Percentiles rank a stretch among this genome's conserved stretches.
Conservation (phyloP, 345 rosid species). For the Mercurialis annua region DNA sequence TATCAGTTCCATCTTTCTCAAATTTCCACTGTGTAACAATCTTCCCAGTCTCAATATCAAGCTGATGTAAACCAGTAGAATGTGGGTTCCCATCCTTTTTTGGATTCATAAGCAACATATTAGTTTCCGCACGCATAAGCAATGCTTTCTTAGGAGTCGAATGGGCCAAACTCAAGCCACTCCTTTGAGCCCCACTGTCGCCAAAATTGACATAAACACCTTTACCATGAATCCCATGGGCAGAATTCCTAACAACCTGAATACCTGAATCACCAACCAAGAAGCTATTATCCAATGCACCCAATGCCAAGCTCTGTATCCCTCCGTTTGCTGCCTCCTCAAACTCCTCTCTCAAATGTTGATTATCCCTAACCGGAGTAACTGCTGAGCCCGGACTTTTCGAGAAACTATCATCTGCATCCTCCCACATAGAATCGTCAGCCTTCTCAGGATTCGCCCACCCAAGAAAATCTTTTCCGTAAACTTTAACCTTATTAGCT, state of each 20-base stretch:
- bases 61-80: slow-evolving; percentile 83
- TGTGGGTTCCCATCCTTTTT: slow-evolving; percentile 60
- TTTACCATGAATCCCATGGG: slow-evolving; percentile 93
- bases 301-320: slow-evolving; percentile 92
- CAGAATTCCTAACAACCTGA: slow-evolving; percentile 89
- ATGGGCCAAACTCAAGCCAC: slow-evolving; percentile 37
- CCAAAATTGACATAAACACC: slow-evolving; percentile 85
- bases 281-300: slow-evolving; percentile 93
- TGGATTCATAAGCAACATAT: slow-evolving; percentile 97
- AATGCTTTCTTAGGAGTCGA: slow-evolving; percentile 84
- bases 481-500: slow-evolving; percentile 70
- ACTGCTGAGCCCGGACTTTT: slow-evolving; percentile 61
- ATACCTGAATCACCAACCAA: slow-evolving; percentile 87
- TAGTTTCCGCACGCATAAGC: slow-evolving; percentile 96
- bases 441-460: slow-evolving; percentile 90
- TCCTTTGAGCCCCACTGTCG: slow-evolving; percentile 27
- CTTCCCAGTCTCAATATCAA: slow-evolving; percentile 92
- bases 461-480: slow-evolving; percentile 86
- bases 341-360: slow-evolving; percentile 83
- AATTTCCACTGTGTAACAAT: slow-evolving; percentile 88
- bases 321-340: slow-evolving; percentile 90
- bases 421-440: slow-evolving; percentile 99
- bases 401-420: slow-evolving; percentile 69
- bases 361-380: slow-evolving; percentile 53
- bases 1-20: slow-evolving; percentile 92